A percentile compares a stretch with the other conserved stretches of the same genome.
Evolutionary conservation across 1,139 yeast genomes (phyloP).

Genomic region (Insectozyma bohioensis): DNA sequence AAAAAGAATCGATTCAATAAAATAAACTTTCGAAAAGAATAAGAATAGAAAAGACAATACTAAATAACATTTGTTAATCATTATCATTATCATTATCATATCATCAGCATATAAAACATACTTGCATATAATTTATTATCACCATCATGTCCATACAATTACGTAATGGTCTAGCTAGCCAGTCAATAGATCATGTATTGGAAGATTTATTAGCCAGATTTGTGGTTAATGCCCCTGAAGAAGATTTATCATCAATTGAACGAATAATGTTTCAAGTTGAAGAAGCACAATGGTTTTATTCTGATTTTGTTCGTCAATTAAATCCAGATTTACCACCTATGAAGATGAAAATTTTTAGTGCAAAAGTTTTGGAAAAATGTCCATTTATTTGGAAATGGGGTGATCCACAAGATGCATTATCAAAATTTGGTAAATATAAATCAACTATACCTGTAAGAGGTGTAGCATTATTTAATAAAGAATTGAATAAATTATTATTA

Average conservation of each 20-base stretch:
- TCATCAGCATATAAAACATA: too few relatives aligned
- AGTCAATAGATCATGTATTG: constrained; percentile 70
- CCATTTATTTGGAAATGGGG: constrained; percentile 90
- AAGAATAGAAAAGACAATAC: too few relatives aligned
- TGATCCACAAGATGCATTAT: constrained; percentile 69
- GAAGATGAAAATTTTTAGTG: constrained; percentile 79
- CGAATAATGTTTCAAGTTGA: constrained; percentile 92
- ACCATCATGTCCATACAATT: constrained; percentile 56
- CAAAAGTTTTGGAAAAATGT: constrained; percentile 69
- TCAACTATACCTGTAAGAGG: constrained; percentile 95
- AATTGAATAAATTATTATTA: constrained; percentile 67
- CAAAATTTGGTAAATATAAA: constrained; percentile 81
- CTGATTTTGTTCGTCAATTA: constrained; percentile 75
- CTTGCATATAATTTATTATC: too few relatives aligned
- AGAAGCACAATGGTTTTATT: constrained; percentile 98
- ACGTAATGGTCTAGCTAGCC: constrained; percentile 55
- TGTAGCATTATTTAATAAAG: constrained; percentile 79
- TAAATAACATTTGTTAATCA: too few relatives aligned
- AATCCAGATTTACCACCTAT: constrained; percentile 77
- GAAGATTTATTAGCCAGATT: constrained; percentile 90
- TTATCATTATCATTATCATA: too few relatives aligned
- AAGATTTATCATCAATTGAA: constrained; percentile 82
- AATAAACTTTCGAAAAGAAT: too few relatives aligned
- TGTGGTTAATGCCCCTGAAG: constrained; percentile 87
- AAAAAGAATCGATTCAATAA: too few relatives aligned